These are phyloP conservation scores for Cubamyces sp. DNA, from an alignment of 768 basidiomycete species.

Conservation along the genomic window DNA sequence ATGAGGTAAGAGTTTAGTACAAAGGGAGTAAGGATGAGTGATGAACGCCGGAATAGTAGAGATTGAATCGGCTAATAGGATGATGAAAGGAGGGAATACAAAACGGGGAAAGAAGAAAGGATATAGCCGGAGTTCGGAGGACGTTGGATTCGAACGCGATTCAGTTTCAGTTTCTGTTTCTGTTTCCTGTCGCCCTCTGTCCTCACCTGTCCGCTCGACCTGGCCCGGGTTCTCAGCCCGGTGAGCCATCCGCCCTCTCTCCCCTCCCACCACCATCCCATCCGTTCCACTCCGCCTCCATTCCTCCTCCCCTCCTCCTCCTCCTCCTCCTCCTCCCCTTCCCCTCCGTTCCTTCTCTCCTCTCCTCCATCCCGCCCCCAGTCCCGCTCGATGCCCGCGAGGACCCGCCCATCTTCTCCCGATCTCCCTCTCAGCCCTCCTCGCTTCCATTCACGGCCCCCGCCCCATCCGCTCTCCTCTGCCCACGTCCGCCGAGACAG, in stretches of 20 bases:
- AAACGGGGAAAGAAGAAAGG: not conserved
- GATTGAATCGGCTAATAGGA: constrained; percentile 12
- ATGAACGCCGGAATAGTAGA: constrained; percentile 2
- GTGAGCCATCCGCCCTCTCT: not conserved
- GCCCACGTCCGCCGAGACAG: constrained; percentile 5
- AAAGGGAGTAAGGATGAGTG: constrained; percentile 1
- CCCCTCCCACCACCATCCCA: constrained; percentile 4
- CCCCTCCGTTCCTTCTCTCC: constrained; percentile 4
- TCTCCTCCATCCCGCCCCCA: constrained; percentile 1
- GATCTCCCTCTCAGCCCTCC: constrained; percentile 18
- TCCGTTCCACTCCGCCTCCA: constrained; percentile 12
- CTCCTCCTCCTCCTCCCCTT: constrained; percentile 4
- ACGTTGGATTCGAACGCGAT: not conserved
- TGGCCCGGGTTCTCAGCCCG: no score
- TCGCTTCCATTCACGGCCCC: constrained; percentile 11
- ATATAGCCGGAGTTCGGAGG: constrained; percentile 17
- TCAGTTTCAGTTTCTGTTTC: not conserved
- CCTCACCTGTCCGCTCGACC: no score
- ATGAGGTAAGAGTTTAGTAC: constrained; percentile 6
- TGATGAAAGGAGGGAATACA: constrained; percentile 4
- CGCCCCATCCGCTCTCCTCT: not conserved
- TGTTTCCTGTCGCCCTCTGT: no score
- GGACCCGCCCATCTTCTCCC: constrained; percentile 15
- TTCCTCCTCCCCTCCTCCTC: constrained; percentile 18
- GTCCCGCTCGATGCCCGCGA: constrained; percentile 17